Conservation (phyloP, 352 stramenopile genomes). For the Globisporangium lucens region DNA sequence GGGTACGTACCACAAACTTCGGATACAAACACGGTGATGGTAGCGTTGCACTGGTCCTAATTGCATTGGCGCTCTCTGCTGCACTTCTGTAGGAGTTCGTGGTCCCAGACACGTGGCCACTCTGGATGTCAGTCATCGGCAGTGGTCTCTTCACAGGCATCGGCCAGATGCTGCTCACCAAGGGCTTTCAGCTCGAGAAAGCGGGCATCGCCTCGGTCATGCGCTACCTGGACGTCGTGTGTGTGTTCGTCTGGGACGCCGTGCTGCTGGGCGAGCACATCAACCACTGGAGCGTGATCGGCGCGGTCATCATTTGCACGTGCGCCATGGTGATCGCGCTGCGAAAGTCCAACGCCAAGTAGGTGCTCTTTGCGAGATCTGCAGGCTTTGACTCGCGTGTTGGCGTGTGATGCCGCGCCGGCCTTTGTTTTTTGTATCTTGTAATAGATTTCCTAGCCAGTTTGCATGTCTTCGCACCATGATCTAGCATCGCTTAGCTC, state of each 20-base stretch:
- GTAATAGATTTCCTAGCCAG: not conserved
- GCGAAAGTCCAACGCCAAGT: constrained; percentile 29
- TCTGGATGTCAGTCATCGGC: constrained; percentile 54
- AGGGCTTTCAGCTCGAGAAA: constrained; percentile 83
- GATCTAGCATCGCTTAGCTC: no score
- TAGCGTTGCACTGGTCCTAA: not conserved
- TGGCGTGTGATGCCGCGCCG: no score
- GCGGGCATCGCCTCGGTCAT: constrained; percentile 81
- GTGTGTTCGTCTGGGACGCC: constrained; percentile 77
- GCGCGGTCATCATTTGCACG: constrained; percentile 63
- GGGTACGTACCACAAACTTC: constrained; percentile 21
- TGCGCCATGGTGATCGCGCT: constrained; percentile 63
- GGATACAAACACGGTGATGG: not conserved
- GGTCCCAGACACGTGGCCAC: constrained; percentile 27
- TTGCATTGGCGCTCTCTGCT: not conserved
- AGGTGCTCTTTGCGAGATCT: not conserved
- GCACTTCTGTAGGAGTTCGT: constrained; percentile 27
- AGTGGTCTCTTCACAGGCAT: constrained; percentile 67
- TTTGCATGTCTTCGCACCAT: not conserved
- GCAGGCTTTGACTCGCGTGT: not conserved
- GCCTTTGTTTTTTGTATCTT: not conserved
- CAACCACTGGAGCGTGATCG: constrained; percentile 70
- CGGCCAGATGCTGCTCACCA: constrained; percentile 68
- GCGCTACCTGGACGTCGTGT: constrained; percentile 84
- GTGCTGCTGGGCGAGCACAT: constrained; percentile 60